A percentile compares a stretch with the other conserved stretches of the same genome.
Evolutionary conservation across 2,329 filamentous ascomycete genomes (phyloP).

Genomic region (Colletotrichum agaves): DNA sequence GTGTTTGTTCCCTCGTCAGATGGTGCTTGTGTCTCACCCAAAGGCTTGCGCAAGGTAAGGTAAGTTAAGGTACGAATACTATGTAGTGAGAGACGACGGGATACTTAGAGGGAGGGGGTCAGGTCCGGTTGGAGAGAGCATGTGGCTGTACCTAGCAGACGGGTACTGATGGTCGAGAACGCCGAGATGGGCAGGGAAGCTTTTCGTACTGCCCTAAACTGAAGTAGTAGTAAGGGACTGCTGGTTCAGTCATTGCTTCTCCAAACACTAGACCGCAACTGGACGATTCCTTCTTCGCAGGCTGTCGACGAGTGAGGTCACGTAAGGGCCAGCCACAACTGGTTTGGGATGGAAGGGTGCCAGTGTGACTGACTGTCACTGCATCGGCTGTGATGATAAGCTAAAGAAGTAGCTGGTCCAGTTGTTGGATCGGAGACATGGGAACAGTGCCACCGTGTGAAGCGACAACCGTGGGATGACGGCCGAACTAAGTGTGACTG

Average conservation of each 20-base stretch:
- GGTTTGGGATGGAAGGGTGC: slow-evolving; percentile 14
- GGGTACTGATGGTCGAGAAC: not conserved
- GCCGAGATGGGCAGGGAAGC: slow-evolving; percentile 16
- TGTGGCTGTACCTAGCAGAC: slow-evolving; percentile 15
- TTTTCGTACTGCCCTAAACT: not conserved
- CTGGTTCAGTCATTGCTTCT: not conserved
- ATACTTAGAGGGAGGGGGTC: not conserved
- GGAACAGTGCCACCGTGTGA: not conserved
- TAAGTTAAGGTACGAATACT: not conserved
- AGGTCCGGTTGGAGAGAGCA: not conserved
- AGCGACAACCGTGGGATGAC: not conserved
- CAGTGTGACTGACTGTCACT: slow-evolving; percentile 7
- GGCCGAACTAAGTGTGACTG: not conserved
- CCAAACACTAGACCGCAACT: slow-evolving; percentile 18
- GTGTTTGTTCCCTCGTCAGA: slow-evolving; percentile 19
- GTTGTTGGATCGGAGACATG: too few relatives aligned
- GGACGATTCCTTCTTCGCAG: not conserved
- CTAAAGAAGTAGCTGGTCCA: too few relatives aligned
- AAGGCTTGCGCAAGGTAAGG: not conserved
- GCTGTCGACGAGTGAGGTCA: not conserved
- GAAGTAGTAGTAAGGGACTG: not conserved
- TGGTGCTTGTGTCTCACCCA: slow-evolving; percentile 31
- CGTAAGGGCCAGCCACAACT: slow-evolving; percentile 19
- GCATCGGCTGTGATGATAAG: not conserved
- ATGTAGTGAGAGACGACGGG: slow-evolving; percentile 1